Evolutionary conservation across 1,284 basidiomycete species (phyloP).

Genomic region (Fistulina hepatica): DNA sequence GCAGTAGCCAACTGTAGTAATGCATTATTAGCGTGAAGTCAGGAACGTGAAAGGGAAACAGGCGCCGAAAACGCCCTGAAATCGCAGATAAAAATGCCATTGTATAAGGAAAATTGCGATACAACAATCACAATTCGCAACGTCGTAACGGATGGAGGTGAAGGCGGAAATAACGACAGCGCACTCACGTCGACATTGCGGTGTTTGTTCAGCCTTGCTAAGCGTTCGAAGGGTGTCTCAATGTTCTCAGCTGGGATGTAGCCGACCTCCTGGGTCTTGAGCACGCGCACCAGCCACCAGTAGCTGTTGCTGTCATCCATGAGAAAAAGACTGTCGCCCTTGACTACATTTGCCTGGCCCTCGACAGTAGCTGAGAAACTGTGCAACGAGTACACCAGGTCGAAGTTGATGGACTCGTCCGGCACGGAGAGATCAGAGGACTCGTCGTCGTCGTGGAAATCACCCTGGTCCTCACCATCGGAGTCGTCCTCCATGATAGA

Average conservation of each 20-base stretch:
- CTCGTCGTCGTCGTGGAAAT: constrained; percentile 61
- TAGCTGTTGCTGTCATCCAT: constrained; percentile 97
- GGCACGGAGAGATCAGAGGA: constrained; percentile 80
- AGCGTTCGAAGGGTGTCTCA: constrained; percentile 94
- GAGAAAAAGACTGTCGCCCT: constrained; percentile 86
- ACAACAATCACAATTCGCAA: too few species aligned
- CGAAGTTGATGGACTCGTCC: constrained; percentile 85
- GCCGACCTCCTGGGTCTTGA: constrained; percentile 98
- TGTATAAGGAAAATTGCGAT: too few species aligned
- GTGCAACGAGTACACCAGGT: constrained; percentile 81
- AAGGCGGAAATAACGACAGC: constrained; percentile 1
- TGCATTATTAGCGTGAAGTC: not conserved
- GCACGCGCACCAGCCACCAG: constrained; percentile 95
- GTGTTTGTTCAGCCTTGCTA: constrained; percentile 94
- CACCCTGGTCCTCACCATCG: constrained; percentile 43
- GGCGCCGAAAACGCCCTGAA: constrained; percentile 1
- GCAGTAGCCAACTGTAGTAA: constrained; percentile 54
- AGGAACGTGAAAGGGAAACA: too few species aligned
- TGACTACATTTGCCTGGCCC: constrained; percentile 93
- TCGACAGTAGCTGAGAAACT: constrained; percentile 94
- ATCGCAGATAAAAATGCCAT: constrained; percentile 1
- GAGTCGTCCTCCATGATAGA: constrained; percentile 72
- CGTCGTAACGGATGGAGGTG: too few species aligned
- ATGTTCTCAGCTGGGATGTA: constrained; percentile 99
- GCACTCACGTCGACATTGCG: constrained; percentile 87